These are phyloP conservation scores for Selenicereus undatus DNA, from an alignment of 148 eudicot genomes.

Conservation along the genomic window DNA sequence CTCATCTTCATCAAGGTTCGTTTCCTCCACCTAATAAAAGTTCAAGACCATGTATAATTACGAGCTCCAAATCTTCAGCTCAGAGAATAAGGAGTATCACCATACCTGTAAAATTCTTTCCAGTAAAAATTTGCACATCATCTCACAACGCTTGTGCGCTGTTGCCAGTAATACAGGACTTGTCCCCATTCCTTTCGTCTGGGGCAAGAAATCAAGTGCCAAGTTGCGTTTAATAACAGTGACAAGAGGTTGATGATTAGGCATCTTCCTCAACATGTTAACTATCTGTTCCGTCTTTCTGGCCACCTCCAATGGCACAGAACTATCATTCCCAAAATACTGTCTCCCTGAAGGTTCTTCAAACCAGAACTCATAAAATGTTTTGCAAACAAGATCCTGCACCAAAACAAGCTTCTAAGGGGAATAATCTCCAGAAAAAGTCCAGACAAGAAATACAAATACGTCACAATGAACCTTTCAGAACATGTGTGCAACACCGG, in stretches of 20 bases:
- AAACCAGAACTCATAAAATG: slow-evolving; percentile 98
- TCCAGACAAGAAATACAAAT: slow-evolving; percentile 10
- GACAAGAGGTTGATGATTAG: slow-evolving; percentile 78
- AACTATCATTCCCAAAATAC: slow-evolving; percentile 69
- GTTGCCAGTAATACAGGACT: slow-evolving; percentile 74
- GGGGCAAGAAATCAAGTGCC: slow-evolving; percentile 93
- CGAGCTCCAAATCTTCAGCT: slow-evolving; percentile 10
- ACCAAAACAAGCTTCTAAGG: slow-evolving; percentile 11
- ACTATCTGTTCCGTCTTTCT: slow-evolving; percentile 96
- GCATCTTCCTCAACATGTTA: slow-evolving; percentile 82
- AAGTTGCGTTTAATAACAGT: slow-evolving; percentile 82
- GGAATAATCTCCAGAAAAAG: neutral
- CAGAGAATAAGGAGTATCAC: slow-evolving; percentile 10
- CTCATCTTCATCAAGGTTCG: slow-evolving; percentile 63
- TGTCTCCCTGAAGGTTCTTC: slow-evolving; percentile 80
- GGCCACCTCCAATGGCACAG: slow-evolving; percentile 86
- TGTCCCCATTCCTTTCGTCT: slow-evolving; percentile 83
- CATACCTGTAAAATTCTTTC: slow-evolving; percentile 89
- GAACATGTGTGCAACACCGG: neutral
- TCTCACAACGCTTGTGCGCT: slow-evolving; percentile 91
- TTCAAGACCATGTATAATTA: neutral
- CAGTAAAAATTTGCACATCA: slow-evolving; percentile 91
- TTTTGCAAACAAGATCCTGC: slow-evolving; percentile 98
- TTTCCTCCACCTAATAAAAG: slow-evolving; percentile 66
- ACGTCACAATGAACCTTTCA: neutral